A percentile compares a stretch with the other conserved stretches of the same genome.
Conservation (phyloP, 108 stramenopile species). For the Skeletonema marinoi region DNA sequence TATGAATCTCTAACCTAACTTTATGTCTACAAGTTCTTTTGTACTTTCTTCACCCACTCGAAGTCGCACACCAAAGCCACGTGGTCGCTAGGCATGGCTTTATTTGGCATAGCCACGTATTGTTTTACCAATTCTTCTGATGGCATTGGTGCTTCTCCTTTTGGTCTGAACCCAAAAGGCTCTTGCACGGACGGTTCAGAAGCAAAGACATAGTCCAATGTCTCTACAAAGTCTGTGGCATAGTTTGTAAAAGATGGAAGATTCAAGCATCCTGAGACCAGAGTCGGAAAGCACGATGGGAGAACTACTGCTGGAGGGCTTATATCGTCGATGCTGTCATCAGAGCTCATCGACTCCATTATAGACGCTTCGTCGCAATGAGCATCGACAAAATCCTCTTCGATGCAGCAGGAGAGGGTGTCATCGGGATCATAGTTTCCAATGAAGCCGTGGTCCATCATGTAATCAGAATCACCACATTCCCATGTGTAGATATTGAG, state of each 20-base stretch:
- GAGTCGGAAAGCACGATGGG: slow-evolving; percentile 49
- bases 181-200: slow-evolving; percentile 29
- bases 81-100: slow-evolving; percentile 69
- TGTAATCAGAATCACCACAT: slow-evolving; percentile 38
- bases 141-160: slow-evolving; percentile 60
- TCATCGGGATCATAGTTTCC: slow-evolving; percentile 15
- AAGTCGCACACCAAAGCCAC: slow-evolving; percentile 66
- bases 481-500: slow-evolving; percentile 65
- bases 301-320: slow-evolving; percentile 37
- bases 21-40: background rate
- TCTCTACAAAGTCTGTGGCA: slow-evolving; percentile 55
- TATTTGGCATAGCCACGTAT: slow-evolving; percentile 65
- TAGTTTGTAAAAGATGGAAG: slow-evolving; percentile 68
- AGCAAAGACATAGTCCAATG: slow-evolving; percentile 70
- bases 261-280: slow-evolving; percentile 52
- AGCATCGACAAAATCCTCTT: slow-evolving; percentile 21
- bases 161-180: slow-evolving; percentile 40
- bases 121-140: slow-evolving; percentile 42
- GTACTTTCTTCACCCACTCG: slow-evolving; percentile 29
- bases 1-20: background rate
- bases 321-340: slow-evolving; percentile 12
- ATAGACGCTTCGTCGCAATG: slow-evolving; percentile 23
- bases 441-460: slow-evolving; percentile 34
- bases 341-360: slow-evolving; percentile 10
- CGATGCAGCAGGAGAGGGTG: slow-evolving; percentile 13